Base-by-base conservation (phyloP, 305 asterid genomes). In the Rubia tinctorum region DNA sequence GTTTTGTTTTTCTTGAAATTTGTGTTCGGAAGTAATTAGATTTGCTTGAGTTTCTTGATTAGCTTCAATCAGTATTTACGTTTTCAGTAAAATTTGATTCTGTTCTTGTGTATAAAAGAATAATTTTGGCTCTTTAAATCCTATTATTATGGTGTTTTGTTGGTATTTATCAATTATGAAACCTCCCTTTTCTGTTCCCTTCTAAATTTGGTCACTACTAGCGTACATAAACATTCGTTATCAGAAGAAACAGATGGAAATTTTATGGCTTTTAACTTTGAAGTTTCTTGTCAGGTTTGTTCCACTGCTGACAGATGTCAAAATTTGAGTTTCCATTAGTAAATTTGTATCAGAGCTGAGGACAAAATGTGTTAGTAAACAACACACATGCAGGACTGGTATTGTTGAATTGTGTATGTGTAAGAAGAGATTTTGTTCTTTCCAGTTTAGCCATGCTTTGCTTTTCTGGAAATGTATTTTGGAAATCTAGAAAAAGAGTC, bases 241-340 rank as follows among this genome's bases (percentile, higher is more conserved):
- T 43, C 47, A 66, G 72, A 66, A 66, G 62, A 5, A 34, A 14
- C 25, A 6, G 27, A 8, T 66, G 4, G 42, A 34, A 66, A 9
- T 22, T 40, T 37, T 14, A 9, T 39, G 20, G 27, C 27, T 40
- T 2, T 66, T 17, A 6, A 25, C 30, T 25, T 25, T 23, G 8
- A 7, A 44, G 47, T 5, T 68, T 60, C 20, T 15, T 13, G 25
- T 58, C 37, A 42, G 40, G 15, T 2, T 56, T 44, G 49, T 43
- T 18, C 25, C 12, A 5, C 17, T 58, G 73, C 62, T 49, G 55
- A 49, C 47, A 56, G 68, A 39, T 74, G 73, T 56, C 61, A 53
- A 40, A 13, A 59, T 62, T 72, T 55, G 6, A 42, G 27, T 12
- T 69, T 0, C 20, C 14, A 44, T 14, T 12, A 53, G 59, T 53